A percentile compares a stretch with the other conserved stretches of the same genome.
phyloP scores from a whole-genome alignment of 208 protist species.

The Spongospora subterranea region DNA sequence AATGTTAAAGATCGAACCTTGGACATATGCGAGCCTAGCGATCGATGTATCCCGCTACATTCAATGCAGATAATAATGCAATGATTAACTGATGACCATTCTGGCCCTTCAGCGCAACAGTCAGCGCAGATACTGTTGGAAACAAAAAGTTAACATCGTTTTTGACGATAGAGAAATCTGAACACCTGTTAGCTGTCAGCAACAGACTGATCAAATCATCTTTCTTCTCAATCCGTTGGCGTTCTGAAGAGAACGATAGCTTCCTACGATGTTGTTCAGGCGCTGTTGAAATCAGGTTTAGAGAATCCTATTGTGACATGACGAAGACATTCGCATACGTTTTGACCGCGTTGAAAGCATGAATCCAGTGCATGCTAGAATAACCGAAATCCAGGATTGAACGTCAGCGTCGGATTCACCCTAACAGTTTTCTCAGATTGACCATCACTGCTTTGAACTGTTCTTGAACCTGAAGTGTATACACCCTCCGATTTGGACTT shows the following conservation, averaged over 20 bases:
- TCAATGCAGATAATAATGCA: slow-evolving; percentile 73
- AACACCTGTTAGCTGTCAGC: background rate
- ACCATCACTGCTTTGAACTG: background rate
- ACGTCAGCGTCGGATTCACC: background rate
- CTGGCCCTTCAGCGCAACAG: background rate
- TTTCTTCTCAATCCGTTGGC: background rate
- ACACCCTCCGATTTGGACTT: background rate
- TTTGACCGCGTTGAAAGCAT: background rate
- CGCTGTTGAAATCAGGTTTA: background rate
- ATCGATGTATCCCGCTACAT: slow-evolving; percentile 75
- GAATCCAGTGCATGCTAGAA: slow-evolving; percentile 50
- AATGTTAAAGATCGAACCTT: slow-evolving; percentile 49
- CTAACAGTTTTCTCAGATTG: background rate
- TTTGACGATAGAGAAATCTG: background rate
- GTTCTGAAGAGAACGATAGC: background rate
- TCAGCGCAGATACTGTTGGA: background rate
- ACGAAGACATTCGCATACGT: background rate
- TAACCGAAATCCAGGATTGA: background rate
- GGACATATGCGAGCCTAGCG: slow-evolving; percentile 29
- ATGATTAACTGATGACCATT: slow-evolving; percentile 22
- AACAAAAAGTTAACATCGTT: background rate
- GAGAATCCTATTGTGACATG: background rate
- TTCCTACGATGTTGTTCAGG: background rate
- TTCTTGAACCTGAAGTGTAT: background rate
- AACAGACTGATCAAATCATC: background rate